A percentile compares a stretch with the other conserved stretches of the same genome.
Conservation (phyloP, 2,329 filamentous ascomycete species). For the Ilyonectria robusta region DNA sequence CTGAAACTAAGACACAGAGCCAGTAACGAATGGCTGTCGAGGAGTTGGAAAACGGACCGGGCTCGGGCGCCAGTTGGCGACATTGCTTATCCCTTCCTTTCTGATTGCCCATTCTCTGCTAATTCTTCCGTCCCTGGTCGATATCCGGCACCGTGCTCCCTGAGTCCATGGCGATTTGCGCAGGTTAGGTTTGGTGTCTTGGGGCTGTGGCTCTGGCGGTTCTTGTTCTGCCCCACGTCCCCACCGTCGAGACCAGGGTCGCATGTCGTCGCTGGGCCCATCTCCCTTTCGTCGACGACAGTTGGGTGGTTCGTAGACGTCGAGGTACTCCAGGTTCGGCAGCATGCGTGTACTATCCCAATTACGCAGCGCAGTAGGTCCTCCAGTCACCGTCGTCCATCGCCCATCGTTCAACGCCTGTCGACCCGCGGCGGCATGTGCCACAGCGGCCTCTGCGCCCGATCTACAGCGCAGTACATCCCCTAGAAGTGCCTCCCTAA, state of each 20-base stretch:
- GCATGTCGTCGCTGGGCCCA: neutral
- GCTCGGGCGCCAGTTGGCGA: neutral
- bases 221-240: constrained; percentile 6
- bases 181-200: neutral
- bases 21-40: neutral
- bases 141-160: neutral
- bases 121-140: neutral
- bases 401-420: neutral
- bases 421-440: neutral
- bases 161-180: neutral
- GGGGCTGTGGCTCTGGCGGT: neutral
- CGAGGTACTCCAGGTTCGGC: constrained; percentile 3
- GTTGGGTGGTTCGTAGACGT: neutral
- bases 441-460: neutral
- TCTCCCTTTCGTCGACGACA: neutral
- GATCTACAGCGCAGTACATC: neutral
- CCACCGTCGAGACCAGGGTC: neutral
- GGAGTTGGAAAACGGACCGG: neutral
- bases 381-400: neutral
- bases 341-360: constrained; percentile 4
- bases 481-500: neutral
- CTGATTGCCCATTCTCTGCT: neutral
- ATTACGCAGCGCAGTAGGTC: neutral
- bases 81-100: neutral
- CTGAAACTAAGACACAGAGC: neutral